Percentiles rank a stretch among this genome's conserved stretches.
Evolutionary conservation across 352 stramenopile species (phyloP).

Genomic region (Globisporangium irregulare): DNA sequence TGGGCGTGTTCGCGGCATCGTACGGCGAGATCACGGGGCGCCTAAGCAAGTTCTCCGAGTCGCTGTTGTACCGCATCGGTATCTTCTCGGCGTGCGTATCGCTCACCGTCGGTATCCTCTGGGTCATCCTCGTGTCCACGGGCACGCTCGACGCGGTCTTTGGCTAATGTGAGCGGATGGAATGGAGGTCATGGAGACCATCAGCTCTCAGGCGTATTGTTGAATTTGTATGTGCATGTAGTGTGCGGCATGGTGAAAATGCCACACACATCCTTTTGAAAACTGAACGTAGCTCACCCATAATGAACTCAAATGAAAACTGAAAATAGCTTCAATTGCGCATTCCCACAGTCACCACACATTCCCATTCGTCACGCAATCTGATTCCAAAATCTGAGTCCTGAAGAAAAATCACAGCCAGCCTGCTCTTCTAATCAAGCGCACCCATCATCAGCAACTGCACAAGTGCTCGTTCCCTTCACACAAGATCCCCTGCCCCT

Average conservation of each 20-base stretch:
- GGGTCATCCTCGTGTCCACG: constrained; percentile 70
- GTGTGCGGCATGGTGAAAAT: neutral
- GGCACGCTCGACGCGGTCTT: constrained; percentile 25
- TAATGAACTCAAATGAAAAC: neutral
- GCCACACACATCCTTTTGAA: neutral
- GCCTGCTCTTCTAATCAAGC: neutral
- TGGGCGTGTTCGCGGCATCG: constrained; percentile 77
- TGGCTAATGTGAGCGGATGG: neutral
- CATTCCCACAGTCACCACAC: neutral
- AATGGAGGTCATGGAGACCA: neutral
- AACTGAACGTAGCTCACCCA: neutral
- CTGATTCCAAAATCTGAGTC: neutral
- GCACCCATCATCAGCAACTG: neutral
- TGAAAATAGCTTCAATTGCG: constrained; percentile 1
- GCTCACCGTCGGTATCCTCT: constrained; percentile 51
- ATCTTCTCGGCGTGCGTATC: constrained; percentile 60
- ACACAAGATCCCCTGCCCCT: neutral
- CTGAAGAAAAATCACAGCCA: neutral
- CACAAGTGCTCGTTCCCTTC: neutral
- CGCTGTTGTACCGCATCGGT: constrained; percentile 44
- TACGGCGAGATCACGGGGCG: constrained; percentile 68
- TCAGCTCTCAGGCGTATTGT: neutral
- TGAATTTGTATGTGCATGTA: neutral
- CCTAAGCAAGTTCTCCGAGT: constrained; percentile 31
- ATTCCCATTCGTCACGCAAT: neutral